Percentiles rank a stretch among this genome's conserved stretches.
phyloP scores from a whole-genome alignment of 805 yeast species.

The Ogataea haglerorum region DNA sequence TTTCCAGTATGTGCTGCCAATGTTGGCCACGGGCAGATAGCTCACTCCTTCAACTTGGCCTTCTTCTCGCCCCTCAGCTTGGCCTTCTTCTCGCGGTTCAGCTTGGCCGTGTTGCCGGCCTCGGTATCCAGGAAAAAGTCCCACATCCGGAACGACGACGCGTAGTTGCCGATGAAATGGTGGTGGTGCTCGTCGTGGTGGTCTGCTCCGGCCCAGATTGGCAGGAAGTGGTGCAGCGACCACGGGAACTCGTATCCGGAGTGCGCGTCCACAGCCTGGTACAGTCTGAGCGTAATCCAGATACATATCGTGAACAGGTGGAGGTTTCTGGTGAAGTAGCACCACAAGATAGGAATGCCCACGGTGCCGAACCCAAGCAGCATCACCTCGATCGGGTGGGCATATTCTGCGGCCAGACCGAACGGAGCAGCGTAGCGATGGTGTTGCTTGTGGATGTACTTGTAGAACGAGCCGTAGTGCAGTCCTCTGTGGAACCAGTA shows the following conservation, averaged over 20 bases:
- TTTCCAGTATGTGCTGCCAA: background rate
- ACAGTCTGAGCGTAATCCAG: slow-evolving; percentile 85
- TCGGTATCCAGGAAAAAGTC: slow-evolving; percentile 86
- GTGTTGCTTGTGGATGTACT: slow-evolving; percentile 93
- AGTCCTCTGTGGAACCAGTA: slow-evolving; percentile 91
- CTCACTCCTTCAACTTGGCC: slow-evolving; percentile 14
- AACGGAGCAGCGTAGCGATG: slow-evolving; percentile 98
- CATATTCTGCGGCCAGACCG: slow-evolving; percentile 96
- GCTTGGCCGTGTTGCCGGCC: slow-evolving; percentile 79
- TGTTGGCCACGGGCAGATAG: background rate
- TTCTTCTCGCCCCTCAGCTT: slow-evolving; percentile 50
- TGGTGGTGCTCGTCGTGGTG: slow-evolving; percentile 98
- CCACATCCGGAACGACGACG: slow-evolving; percentile 96
- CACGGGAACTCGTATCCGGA: slow-evolving; percentile 98
- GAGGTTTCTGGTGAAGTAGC: slow-evolving; percentile 67
- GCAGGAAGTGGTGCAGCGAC: slow-evolving; percentile 87
- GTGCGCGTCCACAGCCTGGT: slow-evolving; percentile 97
- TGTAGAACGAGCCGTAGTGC: slow-evolving; percentile 87
- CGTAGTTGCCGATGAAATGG: slow-evolving; percentile 92
- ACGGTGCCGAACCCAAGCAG: slow-evolving; percentile 93
- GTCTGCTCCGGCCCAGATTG: slow-evolving; percentile 98
- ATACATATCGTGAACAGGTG: slow-evolving; percentile 85
- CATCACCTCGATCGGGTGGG: slow-evolving; percentile 92
- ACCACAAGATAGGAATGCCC: slow-evolving; percentile 87
- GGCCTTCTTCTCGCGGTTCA: slow-evolving; percentile 65